phyloP scores from a whole-genome alignment of 2,329 filamentous ascomycete genomes.

The Paraphoma chrysanthemicola region DNA sequence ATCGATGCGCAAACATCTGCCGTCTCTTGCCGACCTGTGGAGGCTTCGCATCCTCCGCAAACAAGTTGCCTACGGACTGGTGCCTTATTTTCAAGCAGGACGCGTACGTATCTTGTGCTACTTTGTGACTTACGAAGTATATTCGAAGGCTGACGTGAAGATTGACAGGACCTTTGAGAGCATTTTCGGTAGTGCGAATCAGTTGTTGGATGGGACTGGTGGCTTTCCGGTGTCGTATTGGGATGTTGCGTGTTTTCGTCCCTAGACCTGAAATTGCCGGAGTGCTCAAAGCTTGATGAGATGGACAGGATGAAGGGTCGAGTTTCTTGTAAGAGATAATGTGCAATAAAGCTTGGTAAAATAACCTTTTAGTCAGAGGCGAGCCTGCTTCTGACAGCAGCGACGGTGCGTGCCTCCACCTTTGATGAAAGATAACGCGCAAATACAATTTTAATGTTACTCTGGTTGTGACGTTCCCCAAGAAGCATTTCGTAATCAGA shows the following conservation, averaged over 20 bases:
- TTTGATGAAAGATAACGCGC: too few relatives aligned
- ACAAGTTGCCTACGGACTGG: not conserved
- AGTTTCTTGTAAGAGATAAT: not conserved
- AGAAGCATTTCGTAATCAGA: too few relatives aligned
- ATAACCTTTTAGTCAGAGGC: too few relatives aligned
- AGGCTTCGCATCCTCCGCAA: not conserved
- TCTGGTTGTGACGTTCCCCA: too few relatives aligned
- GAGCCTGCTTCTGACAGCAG: too few relatives aligned
- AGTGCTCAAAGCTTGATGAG: too few relatives aligned
- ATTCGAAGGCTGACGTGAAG: too few relatives aligned
- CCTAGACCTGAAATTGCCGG: not conserved
- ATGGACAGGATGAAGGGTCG: not conserved
- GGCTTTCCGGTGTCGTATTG: not conserved
- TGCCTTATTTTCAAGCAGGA: slow-evolving; percentile 1
- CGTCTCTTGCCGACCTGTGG: not conserved
- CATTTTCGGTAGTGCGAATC: not conserved
- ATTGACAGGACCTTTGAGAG: not conserved
- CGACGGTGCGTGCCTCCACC: too few relatives aligned
- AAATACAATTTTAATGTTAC: too few relatives aligned
- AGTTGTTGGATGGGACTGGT: not conserved
- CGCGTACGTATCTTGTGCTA: not conserved
- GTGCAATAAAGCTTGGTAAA: too few relatives aligned
- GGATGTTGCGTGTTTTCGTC: not conserved
- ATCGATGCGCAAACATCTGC: not conserved
- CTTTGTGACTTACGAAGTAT: too few relatives aligned